phyloP scores from a whole-genome alignment of 257 asterid genomes.

The Nicotiana sylvestris region DNA sequence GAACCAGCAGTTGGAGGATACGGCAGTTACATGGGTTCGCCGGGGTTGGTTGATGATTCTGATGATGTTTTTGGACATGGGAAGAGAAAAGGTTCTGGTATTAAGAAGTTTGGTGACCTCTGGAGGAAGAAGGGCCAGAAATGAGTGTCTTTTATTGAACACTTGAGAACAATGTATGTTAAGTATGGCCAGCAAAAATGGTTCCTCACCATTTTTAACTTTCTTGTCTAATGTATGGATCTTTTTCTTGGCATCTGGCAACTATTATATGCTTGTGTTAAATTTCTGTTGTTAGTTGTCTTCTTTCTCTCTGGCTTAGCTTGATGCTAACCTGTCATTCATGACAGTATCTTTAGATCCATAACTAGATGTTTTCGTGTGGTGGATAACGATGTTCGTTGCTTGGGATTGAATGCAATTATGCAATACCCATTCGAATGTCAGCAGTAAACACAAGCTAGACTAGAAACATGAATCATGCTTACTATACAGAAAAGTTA shows the following conservation, averaged over 20 bases:
- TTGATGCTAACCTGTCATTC: neutral
- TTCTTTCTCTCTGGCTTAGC: neutral
- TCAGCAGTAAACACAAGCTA: neutral
- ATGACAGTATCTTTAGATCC: neutral
- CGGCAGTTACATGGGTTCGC: constrained; percentile 54
- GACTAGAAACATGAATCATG: neutral
- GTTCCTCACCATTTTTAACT: constrained; percentile 38
- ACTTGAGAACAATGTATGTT: neutral
- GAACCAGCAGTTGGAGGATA: constrained; percentile 37
- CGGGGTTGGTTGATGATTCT: constrained; percentile 41
- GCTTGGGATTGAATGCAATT: neutral
- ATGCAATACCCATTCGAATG: neutral
- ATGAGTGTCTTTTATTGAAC: constrained; percentile 1
- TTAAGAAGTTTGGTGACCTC: constrained; percentile 80
- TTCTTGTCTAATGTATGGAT: neutral
- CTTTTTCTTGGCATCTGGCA: neutral
- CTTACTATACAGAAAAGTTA: neutral
- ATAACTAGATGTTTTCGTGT: neutral
- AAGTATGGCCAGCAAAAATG: constrained; percentile 21
- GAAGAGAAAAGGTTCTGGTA: constrained; percentile 69
- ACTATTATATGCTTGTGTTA: neutral
- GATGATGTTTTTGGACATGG: constrained; percentile 65
- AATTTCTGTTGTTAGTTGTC: neutral
- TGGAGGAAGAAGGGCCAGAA: constrained; percentile 89
- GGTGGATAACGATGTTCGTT: neutral